Evolutionary conservation across 441 rosid species (phyloP).

Genomic region (Iberis amara): DNA sequence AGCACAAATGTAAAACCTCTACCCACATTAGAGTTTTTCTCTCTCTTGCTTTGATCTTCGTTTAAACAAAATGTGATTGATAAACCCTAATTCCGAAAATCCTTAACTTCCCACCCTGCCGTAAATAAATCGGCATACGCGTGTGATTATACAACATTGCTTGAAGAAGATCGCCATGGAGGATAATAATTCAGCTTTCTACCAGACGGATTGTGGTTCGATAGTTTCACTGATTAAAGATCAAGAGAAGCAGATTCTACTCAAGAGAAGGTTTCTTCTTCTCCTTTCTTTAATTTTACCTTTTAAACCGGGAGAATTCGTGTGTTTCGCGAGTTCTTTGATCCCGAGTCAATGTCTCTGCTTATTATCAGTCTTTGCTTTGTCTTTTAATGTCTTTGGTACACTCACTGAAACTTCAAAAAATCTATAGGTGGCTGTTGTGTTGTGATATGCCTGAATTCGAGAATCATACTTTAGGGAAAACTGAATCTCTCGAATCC

Average conservation of each 20-base stretch:
- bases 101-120: not conserved
- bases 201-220: conserved; percentile 27
- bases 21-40: too few species aligned
- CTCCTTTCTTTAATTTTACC: not conserved
- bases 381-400: too few species aligned
- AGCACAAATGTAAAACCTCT: too few species aligned
- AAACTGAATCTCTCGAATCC: too few species aligned
- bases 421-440: conserved; percentile 62
- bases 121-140: not conserved
- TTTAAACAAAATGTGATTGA: not conserved
- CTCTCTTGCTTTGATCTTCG: too few species aligned
- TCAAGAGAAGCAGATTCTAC: conserved; percentile 39
- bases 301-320: not conserved
- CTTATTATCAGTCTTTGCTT: conserved; percentile 6
- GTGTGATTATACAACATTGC: not conserved
- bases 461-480: conserved; percentile 30
- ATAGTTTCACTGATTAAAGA: conserved; percentile 42
- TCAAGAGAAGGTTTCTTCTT: conserved; percentile 35
- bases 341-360: not conserved
- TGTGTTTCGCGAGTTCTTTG: not conserved
- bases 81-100: not conserved
- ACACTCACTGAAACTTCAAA: not conserved
- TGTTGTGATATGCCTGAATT: conserved; percentile 41
- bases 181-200: conserved; percentile 10
- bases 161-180: conserved; percentile 16